Evolutionary conservation across 768 basidiomycete species (phyloP).

Genomic region (Dentipellis fragilis): DNA sequence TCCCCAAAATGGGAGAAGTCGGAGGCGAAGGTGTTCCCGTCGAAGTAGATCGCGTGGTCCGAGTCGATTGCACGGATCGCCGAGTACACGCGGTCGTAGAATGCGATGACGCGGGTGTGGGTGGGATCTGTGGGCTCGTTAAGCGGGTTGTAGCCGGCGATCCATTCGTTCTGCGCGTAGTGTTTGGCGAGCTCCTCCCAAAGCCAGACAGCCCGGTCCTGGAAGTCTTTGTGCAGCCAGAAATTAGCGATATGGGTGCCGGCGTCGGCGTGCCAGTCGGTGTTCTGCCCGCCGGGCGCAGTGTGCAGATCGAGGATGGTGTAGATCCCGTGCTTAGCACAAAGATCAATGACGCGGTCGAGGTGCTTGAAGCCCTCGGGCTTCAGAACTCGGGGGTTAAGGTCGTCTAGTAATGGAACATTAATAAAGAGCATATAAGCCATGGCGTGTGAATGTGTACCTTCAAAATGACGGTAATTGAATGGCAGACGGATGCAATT

Average conservation of each 20-base stretch:
- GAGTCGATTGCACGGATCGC: slow-evolving; percentile 66
- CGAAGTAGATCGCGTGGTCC: slow-evolving; percentile 68
- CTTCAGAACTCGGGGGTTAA: slow-evolving; percentile 72
- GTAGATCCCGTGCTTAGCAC: slow-evolving; percentile 68
- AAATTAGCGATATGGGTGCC: slow-evolving; percentile 63
- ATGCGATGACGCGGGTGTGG: slow-evolving; percentile 51
- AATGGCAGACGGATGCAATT: slow-evolving; percentile 74
- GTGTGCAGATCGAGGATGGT: slow-evolving; percentile 78
- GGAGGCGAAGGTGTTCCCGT: slow-evolving; percentile 76
- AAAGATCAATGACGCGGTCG: slow-evolving; percentile 69
- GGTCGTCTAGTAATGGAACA: slow-evolving; percentile 40
- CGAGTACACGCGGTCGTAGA: slow-evolving; percentile 58
- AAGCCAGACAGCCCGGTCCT: slow-evolving; percentile 67
- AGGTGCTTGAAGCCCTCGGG: slow-evolving; percentile 71
- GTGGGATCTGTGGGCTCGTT: slow-evolving; percentile 76
- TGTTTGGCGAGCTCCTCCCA: slow-evolving; percentile 70
- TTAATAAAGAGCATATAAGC: background rate
- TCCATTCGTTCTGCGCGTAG: slow-evolving; percentile 72
- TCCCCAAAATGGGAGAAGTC: slow-evolving; percentile 70
- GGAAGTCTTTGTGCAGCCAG: slow-evolving; percentile 81
- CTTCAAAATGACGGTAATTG: slow-evolving; percentile 69
- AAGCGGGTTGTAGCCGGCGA: slow-evolving; percentile 79
- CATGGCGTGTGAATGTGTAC: slow-evolving; percentile 14
- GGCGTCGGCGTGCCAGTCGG: slow-evolving; percentile 73
- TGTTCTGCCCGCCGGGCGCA: slow-evolving; percentile 65